Percentiles rank a stretch among this genome's conserved stretches.
phyloP scores from a whole-genome alignment of 1,284 basidiomycete genomes.

The Vanrija sp. region DNA sequence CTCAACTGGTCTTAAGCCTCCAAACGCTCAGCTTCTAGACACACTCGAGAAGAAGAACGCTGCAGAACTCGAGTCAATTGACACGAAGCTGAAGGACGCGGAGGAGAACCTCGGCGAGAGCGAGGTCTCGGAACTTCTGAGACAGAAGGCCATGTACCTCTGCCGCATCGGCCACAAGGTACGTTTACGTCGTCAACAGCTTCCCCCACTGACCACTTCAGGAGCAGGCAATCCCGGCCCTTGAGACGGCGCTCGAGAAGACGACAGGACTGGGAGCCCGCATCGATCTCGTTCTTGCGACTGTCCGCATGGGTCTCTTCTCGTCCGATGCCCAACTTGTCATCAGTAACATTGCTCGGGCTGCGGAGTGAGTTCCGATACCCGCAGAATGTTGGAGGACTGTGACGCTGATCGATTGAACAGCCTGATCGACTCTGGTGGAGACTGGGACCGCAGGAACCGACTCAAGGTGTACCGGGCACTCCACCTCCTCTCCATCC shows the following conservation, averaged over 20 bases:
- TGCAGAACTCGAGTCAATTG: conserved; percentile 70
- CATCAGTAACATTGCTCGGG: conserved; percentile 68
- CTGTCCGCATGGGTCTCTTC: conserved; percentile 89
- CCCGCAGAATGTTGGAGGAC: not conserved
- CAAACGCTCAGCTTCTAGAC: conserved; percentile 61
- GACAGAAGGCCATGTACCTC: conserved; percentile 80
- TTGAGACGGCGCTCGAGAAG: conserved; percentile 83
- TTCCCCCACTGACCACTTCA: conserved; percentile 24
- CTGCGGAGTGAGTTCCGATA: conserved; percentile 64
- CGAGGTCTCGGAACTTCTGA: conserved; percentile 83
- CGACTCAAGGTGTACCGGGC: conserved; percentile 94
- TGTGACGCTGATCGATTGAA: conserved; percentile 2
- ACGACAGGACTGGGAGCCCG: conserved; percentile 87
- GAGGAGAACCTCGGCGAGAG: conserved; percentile 89
- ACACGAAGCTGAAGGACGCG: conserved; percentile 76
- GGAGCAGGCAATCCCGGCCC: conserved; percentile 73
- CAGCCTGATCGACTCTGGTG: conserved; percentile 89
- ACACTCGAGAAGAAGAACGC: conserved; percentile 71
- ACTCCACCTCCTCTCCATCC: conserved; percentile 77
- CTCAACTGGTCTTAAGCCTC: conserved; percentile 37
- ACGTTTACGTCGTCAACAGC: conserved; percentile 17
- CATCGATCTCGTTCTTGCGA: conserved; percentile 86
- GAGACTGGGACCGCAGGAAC: conserved; percentile 97
- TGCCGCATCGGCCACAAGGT: conserved; percentile 92
- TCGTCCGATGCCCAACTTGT: conserved; percentile 77